Evolutionary conservation across 495 filamentous ascomycete species (phyloP).

Genomic region (Penicillium chermesinum): DNA sequence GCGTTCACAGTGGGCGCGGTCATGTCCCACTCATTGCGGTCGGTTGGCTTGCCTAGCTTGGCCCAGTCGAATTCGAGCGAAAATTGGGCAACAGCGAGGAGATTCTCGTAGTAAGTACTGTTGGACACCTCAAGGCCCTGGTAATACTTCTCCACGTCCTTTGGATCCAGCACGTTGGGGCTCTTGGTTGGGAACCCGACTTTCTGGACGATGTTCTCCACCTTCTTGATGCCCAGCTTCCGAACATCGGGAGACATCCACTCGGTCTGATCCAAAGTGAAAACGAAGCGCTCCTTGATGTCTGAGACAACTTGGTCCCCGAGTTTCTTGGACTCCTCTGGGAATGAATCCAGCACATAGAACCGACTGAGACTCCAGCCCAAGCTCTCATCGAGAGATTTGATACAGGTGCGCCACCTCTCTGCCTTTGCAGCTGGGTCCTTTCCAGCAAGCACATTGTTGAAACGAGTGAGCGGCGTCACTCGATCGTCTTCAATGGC

Average conservation of each 20-base stretch:
- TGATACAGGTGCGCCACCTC: constrained; percentile 65
- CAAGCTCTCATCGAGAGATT: constrained; percentile 50
- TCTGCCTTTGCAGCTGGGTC: constrained; percentile 60
- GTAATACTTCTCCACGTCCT: constrained; percentile 56
- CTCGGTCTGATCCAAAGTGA: constrained; percentile 50
- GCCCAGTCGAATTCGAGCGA: constrained; percentile 49
- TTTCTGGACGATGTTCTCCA: constrained; percentile 66
- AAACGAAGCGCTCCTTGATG: constrained; percentile 60
- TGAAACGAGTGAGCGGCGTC: constrained; percentile 54
- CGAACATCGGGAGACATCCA: constrained; percentile 69
- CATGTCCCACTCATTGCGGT: constrained; percentile 61
- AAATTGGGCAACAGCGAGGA: constrained; percentile 45
- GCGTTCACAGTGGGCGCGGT: constrained; percentile 58
- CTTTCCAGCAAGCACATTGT: constrained; percentile 52
- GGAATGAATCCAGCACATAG: constrained; percentile 61
- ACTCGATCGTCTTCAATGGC: constrained; percentile 55
- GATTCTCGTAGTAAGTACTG: constrained; percentile 56
- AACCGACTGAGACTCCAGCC: constrained; percentile 60
- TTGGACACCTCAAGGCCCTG: constrained; percentile 46
- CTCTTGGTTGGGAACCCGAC: constrained; percentile 67
- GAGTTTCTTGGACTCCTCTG: constrained; percentile 56
- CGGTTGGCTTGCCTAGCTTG: constrained; percentile 54
- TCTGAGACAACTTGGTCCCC: constrained; percentile 67
- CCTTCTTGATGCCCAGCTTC: constrained; percentile 59
- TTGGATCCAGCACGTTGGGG: constrained; percentile 57